A percentile compares a stretch with the other conserved stretches of the same genome.
phyloP scores from a whole-genome alignment of 164 flowering plant genomes.

The Vitis riparia region DNA sequence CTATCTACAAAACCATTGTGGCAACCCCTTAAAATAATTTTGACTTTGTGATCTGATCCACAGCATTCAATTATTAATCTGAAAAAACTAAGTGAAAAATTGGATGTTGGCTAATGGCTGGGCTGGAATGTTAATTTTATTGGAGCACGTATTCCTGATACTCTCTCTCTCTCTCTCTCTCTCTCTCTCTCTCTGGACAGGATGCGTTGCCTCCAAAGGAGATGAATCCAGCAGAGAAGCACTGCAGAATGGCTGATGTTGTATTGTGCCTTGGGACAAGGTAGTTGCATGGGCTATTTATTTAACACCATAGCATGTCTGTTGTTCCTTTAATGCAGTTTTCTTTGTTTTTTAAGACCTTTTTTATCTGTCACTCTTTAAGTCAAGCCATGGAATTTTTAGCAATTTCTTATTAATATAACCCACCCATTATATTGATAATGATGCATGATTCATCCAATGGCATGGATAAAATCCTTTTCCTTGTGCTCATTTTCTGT shows the following conservation, averaged over 20 bases:
- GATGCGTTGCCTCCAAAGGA: slow-evolving; percentile 90
- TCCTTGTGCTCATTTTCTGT: too few relatives aligned
- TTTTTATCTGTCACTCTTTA: too few relatives aligned
- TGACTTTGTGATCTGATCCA: too few relatives aligned
- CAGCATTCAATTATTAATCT: too few relatives aligned
- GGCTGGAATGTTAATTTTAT: neutral
- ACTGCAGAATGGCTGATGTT: slow-evolving; percentile 87
- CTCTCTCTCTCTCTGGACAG: slow-evolving; percentile 30
- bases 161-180: slow-evolving; percentile 2
- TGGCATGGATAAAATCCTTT: too few relatives aligned
- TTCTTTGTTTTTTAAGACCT: neutral
- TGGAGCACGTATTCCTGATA: neutral
- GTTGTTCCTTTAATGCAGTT: neutral
- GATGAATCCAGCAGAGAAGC: slow-evolving; percentile 85
- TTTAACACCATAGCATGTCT: neutral
- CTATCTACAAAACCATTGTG: too few relatives aligned
- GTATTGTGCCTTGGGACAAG: slow-evolving; percentile 95
- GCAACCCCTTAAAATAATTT: too few relatives aligned
- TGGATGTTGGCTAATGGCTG: neutral
- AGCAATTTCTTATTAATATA: too few relatives aligned
- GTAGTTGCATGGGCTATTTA: slow-evolving; percentile 30
- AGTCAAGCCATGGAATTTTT: too few relatives aligned
- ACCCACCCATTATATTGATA: too few relatives aligned
- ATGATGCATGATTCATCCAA: too few relatives aligned
- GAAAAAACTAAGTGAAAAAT: too few relatives aligned